Evolutionary conservation across 2,329 filamentous ascomycete genomes (phyloP), one percentile per base, ranked within the genome.

Genomic region (Aureobasidium zeae): DNA sequence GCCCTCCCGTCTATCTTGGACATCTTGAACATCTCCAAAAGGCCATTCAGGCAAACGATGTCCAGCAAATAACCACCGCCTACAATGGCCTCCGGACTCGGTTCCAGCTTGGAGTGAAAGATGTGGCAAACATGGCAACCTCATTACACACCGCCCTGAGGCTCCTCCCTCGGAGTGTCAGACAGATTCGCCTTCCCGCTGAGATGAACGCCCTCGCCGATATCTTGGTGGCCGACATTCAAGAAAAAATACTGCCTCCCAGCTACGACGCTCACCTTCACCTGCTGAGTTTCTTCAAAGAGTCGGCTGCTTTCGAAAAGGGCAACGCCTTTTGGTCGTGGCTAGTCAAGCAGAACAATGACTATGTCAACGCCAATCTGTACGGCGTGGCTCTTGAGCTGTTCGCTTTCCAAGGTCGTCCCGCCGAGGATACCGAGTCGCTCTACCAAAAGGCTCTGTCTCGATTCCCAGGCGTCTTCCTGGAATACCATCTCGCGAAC

Each of bases 341-440:
- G 69, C 57, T 74, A 11, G 49, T 58, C 17, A 45, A 53, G 3
- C 64, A 70, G 49, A 62, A 64, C 34, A 62, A 69, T 13, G 53
- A 56, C 4, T 62, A 63, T 37, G 59, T 70, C 8, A 62, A 65
- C 39, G 33, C 45, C 8, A 36, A 36, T 3, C 64, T 69, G 0
- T 73, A 73, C 47, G 70, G 69, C 5, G 64, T 64, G 6, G 69
- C 67, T 1, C 70, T 74, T 21, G 68, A 73, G 49, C 54, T 71
- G 29, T 55, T 71, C 39, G 65, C 68, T 9, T 61, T 62, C 11
- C 59, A 64, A 37, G 62, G 64, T 10, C 54, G 56, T 37, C 50
- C 52, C 3, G 57, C 73, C 0, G 48, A 56, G 9, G 61, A 66
- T 4, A 54, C 73, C 13, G 71, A 74, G 48, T 51, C 54, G 1